Percentiles rank a stretch among this genome's conserved stretches.
Evolutionary conservation across 2,329 filamentous ascomycete species (phyloP).

Genomic region (Emericellopsis cladophorae): DNA sequence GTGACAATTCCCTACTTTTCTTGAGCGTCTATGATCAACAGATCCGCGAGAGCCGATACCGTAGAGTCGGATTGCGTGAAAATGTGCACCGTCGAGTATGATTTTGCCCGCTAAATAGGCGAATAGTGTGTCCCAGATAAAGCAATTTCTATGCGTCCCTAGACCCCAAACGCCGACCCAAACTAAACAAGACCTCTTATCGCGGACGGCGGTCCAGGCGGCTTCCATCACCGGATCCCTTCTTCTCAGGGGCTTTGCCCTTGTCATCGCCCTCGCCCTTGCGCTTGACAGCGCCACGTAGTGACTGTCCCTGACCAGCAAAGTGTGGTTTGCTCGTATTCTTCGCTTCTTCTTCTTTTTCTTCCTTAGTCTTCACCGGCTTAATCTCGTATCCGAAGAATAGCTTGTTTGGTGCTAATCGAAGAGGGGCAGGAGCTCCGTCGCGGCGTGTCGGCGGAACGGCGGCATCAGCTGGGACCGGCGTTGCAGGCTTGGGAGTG

Average conservation of each 20-base stretch:
- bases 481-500: constrained; percentile 57
- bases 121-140: no score
- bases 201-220: constrained; percentile 28
- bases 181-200: constrained; percentile 8
- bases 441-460: constrained; percentile 29
- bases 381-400: constrained; percentile 96
- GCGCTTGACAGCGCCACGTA: constrained; percentile 58
- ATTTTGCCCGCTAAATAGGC: no score
- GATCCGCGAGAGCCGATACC: no score
- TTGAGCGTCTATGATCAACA: no score
- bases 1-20: no score
- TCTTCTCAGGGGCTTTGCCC: constrained; percentile 32
- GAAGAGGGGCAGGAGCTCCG: constrained; percentile 76
- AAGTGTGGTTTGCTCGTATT: constrained; percentile 61
- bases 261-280: constrained; percentile 44
- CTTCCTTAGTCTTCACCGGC: constrained; percentile 68
- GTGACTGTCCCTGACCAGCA: constrained; percentile 71
- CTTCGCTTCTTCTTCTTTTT: constrained; percentile 52
- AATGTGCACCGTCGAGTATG: no score
- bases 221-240: constrained; percentile 27
- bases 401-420: constrained; percentile 76
- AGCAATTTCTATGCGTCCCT: no score
- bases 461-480: constrained; percentile 32
- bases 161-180: not conserved
- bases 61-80: no score